A percentile compares a stretch with the other conserved stretches of the same genome.
Conservation (phyloP, 2,329 filamentous ascomycete species). For the Fulvia fulva region DNA sequence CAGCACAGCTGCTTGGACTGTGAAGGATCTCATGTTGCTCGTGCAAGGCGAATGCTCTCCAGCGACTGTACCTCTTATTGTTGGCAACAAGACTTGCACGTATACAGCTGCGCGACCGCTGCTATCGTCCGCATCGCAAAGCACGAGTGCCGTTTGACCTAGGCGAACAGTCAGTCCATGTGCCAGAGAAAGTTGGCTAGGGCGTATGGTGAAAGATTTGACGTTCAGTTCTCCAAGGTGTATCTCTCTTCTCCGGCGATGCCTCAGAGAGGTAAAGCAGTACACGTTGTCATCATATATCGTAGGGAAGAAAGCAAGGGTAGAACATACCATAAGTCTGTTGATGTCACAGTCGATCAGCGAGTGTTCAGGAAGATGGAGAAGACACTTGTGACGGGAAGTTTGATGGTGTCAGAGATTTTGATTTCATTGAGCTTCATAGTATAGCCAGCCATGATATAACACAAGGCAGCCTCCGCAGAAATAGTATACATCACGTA, state of each 20-base stretch:
- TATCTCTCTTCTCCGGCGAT: conserved; percentile 21
- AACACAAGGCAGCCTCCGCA: conserved; percentile 8
- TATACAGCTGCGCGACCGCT: no score
- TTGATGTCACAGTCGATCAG: background rate
- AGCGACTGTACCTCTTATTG: no score
- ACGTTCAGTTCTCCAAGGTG: conserved; percentile 18
- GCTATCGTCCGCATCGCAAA: no score
- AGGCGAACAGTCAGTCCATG: no score
- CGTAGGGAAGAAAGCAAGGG: background rate
- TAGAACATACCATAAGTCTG: background rate
- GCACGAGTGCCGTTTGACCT: no score
- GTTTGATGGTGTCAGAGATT: conserved; percentile 23
- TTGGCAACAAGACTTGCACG: no score
- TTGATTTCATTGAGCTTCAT: conserved; percentile 25
- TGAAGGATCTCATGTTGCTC: no score
- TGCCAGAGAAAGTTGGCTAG: no score
- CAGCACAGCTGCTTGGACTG: no score
- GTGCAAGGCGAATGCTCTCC: no score
- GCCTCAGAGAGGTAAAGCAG: conserved; percentile 58
- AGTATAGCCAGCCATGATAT: conserved; percentile 4
- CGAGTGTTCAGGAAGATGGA: background rate
- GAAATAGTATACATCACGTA: conserved; percentile 20
- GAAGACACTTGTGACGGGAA: background rate
- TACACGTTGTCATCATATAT: conserved; percentile 51
- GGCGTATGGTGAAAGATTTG: no score